phyloP scores from a whole-genome alignment of 306 rosid genomes.

The Mimosa bimucronata region DNA sequence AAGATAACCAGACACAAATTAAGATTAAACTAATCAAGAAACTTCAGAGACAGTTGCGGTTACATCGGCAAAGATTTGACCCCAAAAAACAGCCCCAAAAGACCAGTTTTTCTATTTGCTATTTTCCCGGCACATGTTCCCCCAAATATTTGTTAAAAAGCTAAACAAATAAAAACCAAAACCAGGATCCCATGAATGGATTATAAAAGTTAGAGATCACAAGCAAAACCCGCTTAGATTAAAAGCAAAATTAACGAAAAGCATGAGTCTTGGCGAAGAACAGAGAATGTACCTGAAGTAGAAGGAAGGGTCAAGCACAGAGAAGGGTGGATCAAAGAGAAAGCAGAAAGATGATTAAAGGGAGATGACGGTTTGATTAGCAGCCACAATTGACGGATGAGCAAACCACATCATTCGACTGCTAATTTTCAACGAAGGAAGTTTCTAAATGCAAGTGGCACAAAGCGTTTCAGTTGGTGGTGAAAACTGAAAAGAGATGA shows the following conservation, averaged over 20 bases:
- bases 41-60: conserved; percentile 33
- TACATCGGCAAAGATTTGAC: conserved; percentile 33
- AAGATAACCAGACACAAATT: conserved; percentile 17
- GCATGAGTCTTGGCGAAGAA: neutral
- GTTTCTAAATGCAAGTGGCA: neutral
- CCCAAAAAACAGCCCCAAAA: neutral
- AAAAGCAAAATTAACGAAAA: conserved; percentile 15
- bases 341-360: neutral
- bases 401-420: conserved; percentile 25
- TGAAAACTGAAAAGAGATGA: neutral
- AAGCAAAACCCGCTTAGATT: neutral
- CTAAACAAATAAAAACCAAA: neutral
- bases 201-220: neutral
- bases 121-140: neutral
- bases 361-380: conserved; percentile 36
- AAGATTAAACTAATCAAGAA: conserved; percentile 38
- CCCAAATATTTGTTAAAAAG: neutral
- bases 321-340: conserved; percentile 36
- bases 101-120: neutral
- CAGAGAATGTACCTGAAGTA: conserved; percentile 29
- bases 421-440: conserved; percentile 2
- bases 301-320: conserved; percentile 15
- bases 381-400: conserved; percentile 28
- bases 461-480: neutral
- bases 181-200: neutral